Conservation (phyloP, 225 moss, liverwort and hornwort genomes). For the Sphagnum tenellum region DNA sequence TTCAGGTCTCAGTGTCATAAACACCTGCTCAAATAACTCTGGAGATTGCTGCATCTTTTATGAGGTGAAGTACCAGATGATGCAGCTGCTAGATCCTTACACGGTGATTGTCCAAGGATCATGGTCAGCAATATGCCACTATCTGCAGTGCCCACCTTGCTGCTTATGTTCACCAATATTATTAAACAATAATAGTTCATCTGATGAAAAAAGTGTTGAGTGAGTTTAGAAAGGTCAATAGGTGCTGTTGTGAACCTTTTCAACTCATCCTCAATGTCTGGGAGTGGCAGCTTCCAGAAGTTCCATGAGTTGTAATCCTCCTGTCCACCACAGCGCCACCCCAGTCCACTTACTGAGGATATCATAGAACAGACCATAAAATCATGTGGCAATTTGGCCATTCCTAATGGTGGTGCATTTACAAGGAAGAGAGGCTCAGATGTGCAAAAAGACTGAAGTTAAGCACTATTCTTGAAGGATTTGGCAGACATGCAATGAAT, state of each 20-base stretch:
- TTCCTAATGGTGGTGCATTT: neutral
- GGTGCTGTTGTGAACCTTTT: neutral
- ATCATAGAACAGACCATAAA: neutral
- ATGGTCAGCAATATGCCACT: neutral
- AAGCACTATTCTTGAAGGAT: neutral
- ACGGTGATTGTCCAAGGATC: neutral
- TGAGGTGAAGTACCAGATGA: no score
- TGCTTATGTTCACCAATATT: neutral
- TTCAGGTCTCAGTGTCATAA: no score
- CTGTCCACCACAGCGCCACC: neutral
- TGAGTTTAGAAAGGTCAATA: no score
- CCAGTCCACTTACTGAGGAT: neutral
- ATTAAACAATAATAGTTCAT: neutral
- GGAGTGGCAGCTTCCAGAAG: conserved; percentile 4
- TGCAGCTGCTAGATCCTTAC: neutral
- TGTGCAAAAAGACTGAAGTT: neutral
- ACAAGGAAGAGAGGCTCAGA: no score
- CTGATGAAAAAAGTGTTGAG: neutral
- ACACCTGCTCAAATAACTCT: no score
- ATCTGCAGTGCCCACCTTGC: neutral
- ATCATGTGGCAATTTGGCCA: neutral
- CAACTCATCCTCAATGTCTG: neutral
- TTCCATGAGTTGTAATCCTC: conserved; percentile 6
- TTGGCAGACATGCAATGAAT: neutral
- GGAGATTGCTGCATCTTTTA: no score